These are phyloP conservation scores for Geosiphon pyriformis DNA, from an alignment of 192 early-diverging fungal genomes.

Conservation along the genomic window DNA sequence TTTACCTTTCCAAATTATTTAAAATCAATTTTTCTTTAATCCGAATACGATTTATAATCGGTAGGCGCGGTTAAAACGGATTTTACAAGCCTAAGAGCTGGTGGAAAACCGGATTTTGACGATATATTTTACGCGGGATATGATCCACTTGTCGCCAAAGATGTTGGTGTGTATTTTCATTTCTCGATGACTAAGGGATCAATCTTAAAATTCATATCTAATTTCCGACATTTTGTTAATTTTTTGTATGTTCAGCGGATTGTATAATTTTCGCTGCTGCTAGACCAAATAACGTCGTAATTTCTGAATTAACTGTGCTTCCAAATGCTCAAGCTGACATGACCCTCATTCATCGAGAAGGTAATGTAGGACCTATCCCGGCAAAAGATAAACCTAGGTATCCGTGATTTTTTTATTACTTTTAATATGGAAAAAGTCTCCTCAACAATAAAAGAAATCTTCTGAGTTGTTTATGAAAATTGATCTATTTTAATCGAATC, in stretches of 20 bases:
- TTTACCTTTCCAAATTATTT: not conserved
- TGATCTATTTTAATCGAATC: no score
- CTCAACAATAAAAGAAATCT: no score
- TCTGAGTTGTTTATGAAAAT: no score
- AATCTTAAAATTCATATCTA: no score
- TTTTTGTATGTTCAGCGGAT: conserved; percentile 58
- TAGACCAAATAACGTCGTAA: conserved; percentile 66
- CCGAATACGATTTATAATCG: not conserved
- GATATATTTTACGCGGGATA: conserved; percentile 13
- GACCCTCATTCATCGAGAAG: not conserved
- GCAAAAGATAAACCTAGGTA: no score
- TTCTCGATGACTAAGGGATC: no score
- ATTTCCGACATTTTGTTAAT: no score
- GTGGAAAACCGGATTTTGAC: not conserved
- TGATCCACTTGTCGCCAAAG: conserved; percentile 14
- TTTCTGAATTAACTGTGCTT: conserved; percentile 55
- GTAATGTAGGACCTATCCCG: not conserved
- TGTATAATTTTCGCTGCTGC: conserved; percentile 74
- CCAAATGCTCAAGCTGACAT: conserved; percentile 33
- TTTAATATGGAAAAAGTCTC: no score
- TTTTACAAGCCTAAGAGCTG: not conserved
- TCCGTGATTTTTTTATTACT: no score
- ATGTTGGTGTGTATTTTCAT: no score
- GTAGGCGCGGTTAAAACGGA: conserved; percentile 11
- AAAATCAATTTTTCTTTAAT: not conserved